Evolutionary conservation across 495 filamentous ascomycete species (phyloP), one percentile per base, ranked within the genome.

Genomic region (Penicillium flavigenum): DNA sequence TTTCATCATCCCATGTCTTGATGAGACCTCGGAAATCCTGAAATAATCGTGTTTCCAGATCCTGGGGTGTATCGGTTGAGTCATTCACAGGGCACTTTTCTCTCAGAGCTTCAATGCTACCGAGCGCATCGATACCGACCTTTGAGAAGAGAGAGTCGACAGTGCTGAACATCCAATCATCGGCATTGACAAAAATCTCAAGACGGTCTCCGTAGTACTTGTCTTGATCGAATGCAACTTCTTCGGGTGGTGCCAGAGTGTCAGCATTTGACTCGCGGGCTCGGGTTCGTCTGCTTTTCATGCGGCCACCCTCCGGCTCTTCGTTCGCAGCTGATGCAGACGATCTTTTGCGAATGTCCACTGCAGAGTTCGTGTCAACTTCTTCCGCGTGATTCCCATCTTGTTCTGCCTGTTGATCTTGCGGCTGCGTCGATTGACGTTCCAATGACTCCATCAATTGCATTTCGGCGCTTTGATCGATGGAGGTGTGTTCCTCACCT

Each of bases 251-350:
- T 38, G 67, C 67, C 19, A 72, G 65, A 10, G 63, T 64, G 20
- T 89, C 90, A 2, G 72, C 70, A 56, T 84, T 84, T 6, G 86
- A 88, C 48, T 92, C 91, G 36, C 91, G 82, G 27, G 89, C 86
- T 58, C 90, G 83, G 27, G 89, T 90, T 47, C 92, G 82, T 65
- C 93, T 92, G 73, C 90, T 95, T 63, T 91, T 84, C 63, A 87
- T 83, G 45, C 88, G 81, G 5, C 86, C 82, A 9, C 79, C 83
- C 57, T 88, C 79, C 34, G 67, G 68, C 22, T 85, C 83, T 9
- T 78, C 76, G 41, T 79, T 70, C 14, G 78, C 78, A 31, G 73
- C 76, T 9, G 77, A 76, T 44, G 77, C 75, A 32, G 76, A 80
- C 19, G 80, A 82, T 59, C 81, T 63, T 64, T 83, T 83, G 11